Evolutionary conservation across 768 basidiomycete genomes (phyloP).

Genomic region (Crassisporium funariophilum): DNA sequence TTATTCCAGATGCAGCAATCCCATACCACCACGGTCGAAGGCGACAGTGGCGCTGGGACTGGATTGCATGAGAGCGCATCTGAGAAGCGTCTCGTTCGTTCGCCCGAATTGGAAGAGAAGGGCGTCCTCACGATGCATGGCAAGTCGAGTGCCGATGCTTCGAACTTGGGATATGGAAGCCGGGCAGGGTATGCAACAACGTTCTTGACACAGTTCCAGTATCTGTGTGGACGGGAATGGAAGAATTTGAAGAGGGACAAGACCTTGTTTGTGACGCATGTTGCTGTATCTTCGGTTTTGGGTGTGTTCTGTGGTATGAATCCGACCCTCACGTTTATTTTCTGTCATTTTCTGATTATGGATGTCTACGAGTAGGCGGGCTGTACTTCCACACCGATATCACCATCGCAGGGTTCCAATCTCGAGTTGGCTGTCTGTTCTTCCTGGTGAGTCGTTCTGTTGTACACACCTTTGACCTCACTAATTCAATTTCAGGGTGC

Average conservation of each 20-base stretch:
- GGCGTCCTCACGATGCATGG: not conserved
- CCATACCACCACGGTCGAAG: not conserved
- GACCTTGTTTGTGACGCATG: conserved; percentile 79
- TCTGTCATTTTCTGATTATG: not conserved
- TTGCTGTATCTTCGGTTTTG: conserved; percentile 65
- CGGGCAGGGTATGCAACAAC: conserved; percentile 62
- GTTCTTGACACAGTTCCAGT: conserved; percentile 87
- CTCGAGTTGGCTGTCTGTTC: conserved; percentile 91
- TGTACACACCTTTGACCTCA: not conserved
- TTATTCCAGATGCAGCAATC: conserved; percentile 39
- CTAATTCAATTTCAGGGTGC: conserved; percentile 58
- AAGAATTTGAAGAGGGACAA: conserved; percentile 82
- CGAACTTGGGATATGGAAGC: not conserved
- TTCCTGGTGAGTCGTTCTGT: conserved; percentile 63
- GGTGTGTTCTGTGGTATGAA: conserved; percentile 87
- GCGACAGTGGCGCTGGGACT: not conserved
- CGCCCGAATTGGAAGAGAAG: not conserved
- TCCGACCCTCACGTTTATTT: not conserved
- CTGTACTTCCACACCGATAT: conserved; percentile 80
- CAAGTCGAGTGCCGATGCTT: not conserved
- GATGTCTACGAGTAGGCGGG: conserved; percentile 53
- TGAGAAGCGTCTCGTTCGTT: not conserved
- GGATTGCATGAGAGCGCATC: not conserved
- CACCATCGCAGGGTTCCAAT: conserved; percentile 92
- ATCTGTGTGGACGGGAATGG: conserved; percentile 83